These are phyloP conservation scores for Nicotiana obtusifolia DNA, from an alignment of 257 asterid species.

Conservation along the genomic window DNA sequence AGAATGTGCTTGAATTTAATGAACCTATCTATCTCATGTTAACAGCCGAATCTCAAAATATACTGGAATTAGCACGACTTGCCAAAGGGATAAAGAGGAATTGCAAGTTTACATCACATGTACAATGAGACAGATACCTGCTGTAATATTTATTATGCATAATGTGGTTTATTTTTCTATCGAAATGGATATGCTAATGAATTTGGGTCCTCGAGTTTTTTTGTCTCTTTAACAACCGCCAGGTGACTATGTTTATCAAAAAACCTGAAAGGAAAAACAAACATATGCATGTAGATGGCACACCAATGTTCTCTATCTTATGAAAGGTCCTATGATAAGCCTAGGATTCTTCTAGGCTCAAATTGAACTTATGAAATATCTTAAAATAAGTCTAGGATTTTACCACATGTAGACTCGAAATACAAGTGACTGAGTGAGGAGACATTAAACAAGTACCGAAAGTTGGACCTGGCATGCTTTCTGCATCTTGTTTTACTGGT, in stretches of 20 bases:
- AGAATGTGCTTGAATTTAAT: background rate
- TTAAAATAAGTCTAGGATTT: background rate
- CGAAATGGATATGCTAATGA: background rate
- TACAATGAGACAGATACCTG: background rate
- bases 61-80: background rate
- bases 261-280: background rate
- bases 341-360: background rate
- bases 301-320: background rate
- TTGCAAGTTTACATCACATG: background rate
- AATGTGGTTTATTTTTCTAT: background rate
- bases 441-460: background rate
- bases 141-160: background rate
- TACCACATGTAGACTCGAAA: background rate
- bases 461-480: background rate
- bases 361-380: background rate
- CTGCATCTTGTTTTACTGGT: background rate
- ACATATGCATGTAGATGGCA: background rate
- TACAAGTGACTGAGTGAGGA: background rate
- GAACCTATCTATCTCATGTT: background rate
- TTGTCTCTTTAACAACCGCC: too few species aligned
- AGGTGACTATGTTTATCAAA: background rate
- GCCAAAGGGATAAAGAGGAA: background rate
- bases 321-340: background rate
- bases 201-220: background rate
- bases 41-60: background rate